Conservation (phyloP, 805 yeast species). For the Komagataella populi region DNA sequence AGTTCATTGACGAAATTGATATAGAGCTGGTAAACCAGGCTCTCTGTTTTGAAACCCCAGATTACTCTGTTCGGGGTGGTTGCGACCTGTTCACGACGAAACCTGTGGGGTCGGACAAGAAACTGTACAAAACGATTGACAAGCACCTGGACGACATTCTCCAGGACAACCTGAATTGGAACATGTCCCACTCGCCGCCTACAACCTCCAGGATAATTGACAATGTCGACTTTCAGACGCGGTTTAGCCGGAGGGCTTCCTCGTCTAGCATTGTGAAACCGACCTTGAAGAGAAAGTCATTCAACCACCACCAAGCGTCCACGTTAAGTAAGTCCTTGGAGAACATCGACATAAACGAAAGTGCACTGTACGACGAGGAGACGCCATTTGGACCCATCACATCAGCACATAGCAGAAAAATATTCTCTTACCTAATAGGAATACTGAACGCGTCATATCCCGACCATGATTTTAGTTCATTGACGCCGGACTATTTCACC, state of each 20-base stretch:
- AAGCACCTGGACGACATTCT: conserved; percentile 51
- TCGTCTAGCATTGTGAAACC: conserved; percentile 2
- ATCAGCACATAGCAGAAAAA: conserved; percentile 72
- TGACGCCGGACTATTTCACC: conserved; percentile 67
- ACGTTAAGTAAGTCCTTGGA: conserved; percentile 1
- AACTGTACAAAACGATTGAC: conserved; percentile 78
- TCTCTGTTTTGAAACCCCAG: conserved; percentile 63
- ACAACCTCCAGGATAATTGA: background rate
- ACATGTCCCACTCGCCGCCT: conserved; percentile 5
- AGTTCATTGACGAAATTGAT: conserved; percentile 89
- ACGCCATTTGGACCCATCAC: conserved; percentile 90
- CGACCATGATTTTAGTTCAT: conserved; percentile 83
- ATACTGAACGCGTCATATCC: conserved; percentile 88
- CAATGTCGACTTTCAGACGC: background rate
- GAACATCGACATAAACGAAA: background rate
- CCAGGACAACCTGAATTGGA: conserved; percentile 24
- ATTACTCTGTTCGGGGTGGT: conserved; percentile 71
- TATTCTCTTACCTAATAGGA: conserved; percentile 83
- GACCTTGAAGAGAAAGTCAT: background rate
- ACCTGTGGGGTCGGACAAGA: conserved; percentile 81
- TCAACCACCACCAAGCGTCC: conserved; percentile 9
- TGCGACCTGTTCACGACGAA: conserved; percentile 92
- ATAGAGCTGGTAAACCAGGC: conserved; percentile 86
- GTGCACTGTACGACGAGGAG: conserved; percentile 3
- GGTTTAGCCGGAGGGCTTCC: conserved; percentile 1